These are phyloP conservation scores for Hyaloscypha variabilis DNA, from an alignment of 495 filamentous ascomycete genomes.

Conservation along the genomic window DNA sequence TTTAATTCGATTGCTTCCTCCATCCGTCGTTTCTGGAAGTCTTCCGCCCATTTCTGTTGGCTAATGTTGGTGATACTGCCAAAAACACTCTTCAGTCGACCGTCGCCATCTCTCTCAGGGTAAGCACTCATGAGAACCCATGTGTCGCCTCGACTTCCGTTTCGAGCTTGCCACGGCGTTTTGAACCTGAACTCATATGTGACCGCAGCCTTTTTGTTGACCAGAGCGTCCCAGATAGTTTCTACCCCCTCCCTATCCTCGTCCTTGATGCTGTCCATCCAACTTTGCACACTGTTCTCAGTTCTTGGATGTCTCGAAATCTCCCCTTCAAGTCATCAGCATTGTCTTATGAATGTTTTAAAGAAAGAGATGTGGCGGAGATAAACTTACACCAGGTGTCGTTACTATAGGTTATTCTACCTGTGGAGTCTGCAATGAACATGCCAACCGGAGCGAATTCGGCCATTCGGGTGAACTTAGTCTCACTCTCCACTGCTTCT, in stretches of 20 bases:
- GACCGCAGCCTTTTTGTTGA: constrained; percentile 55
- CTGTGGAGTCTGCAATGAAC: constrained; percentile 67
- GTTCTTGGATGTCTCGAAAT: constrained; percentile 60
- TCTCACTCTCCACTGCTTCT: constrained; percentile 69
- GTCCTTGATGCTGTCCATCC: constrained; percentile 67
- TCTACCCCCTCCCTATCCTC: constrained; percentile 60
- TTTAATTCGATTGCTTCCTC: constrained; percentile 69
- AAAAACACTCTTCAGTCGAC: constrained; percentile 67
- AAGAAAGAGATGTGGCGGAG: background rate
- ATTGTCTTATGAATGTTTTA: background rate
- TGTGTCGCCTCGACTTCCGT: constrained; percentile 60
- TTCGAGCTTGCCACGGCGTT: constrained; percentile 57
- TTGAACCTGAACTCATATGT: constrained; percentile 73
- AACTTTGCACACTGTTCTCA: constrained; percentile 49
- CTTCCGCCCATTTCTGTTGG: constrained; percentile 60
- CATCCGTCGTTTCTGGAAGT: constrained; percentile 62
- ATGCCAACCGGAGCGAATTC: constrained; percentile 73
- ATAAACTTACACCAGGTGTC: constrained; percentile 56
- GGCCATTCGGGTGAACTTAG: constrained; percentile 74
- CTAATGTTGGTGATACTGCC: constrained; percentile 60
- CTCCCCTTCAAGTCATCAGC: constrained; percentile 40
- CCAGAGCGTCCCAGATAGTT: constrained; percentile 57
- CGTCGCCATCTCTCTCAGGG: constrained; percentile 60
- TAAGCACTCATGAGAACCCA: constrained; percentile 75
- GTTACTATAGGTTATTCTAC: constrained; percentile 70